These are phyloP conservation scores for Fragilaria crotonensis DNA, from an alignment of 108 stramenopile species.

Conservation along the genomic window DNA sequence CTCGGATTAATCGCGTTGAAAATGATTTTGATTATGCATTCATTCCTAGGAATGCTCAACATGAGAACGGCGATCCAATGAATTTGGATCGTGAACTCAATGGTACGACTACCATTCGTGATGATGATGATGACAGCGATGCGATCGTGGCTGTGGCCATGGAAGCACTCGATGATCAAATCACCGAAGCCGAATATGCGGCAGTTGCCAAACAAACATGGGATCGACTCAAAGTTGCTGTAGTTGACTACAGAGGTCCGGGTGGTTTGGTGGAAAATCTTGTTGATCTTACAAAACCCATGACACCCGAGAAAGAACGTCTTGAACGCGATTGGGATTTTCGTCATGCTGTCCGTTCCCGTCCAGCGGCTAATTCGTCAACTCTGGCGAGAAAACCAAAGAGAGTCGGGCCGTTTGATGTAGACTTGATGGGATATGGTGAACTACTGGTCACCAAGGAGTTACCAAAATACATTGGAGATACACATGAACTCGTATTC, in stretches of 20 bases:
- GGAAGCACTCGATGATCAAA: neutral
- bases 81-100: too few relatives aligned
- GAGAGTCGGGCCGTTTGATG: neutral
- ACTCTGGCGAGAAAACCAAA: neutral
- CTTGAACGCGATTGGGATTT: neutral
- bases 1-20: too few relatives aligned
- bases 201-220: neutral
- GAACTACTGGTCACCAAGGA: neutral
- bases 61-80: too few relatives aligned
- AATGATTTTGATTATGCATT: too few relatives aligned
- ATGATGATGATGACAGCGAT: too few relatives aligned
- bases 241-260: neutral
- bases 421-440: neutral
- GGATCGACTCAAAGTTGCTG: neutral
- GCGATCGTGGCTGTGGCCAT: neutral
- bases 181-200: neutral
- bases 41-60: too few relatives aligned
- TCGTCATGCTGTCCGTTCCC: neutral
- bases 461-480: neutral
- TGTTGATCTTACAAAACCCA: neutral
- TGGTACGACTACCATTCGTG: too few relatives aligned
- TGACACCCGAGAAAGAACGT: neutral
- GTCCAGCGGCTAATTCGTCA: neutral
- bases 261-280: neutral
- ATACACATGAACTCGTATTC: neutral